Percentiles rank a stretch among this genome's conserved stretches.
phyloP scores from a whole-genome alignment of 2,329 filamentous ascomycete genomes.

The Escovopsis weberi region DNA sequence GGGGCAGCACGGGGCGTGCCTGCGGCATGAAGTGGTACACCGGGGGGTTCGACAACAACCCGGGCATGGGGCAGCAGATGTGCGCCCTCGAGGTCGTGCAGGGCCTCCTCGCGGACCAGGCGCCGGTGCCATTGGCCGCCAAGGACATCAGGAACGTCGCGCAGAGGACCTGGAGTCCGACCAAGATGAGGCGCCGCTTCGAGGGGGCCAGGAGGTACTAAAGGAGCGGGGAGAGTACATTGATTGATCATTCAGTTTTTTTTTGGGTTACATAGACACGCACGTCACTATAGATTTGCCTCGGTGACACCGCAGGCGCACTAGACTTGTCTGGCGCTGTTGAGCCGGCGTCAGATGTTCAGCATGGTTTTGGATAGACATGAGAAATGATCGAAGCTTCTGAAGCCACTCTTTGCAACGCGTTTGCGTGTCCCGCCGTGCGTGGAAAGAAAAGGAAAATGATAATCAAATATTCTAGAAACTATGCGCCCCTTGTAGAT shows the following conservation, averaged over 20 bases:
- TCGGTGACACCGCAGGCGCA: neutral
- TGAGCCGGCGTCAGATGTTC: neutral
- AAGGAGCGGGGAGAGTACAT: neutral
- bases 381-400: neutral
- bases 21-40: constrained; percentile 52
- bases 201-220: no score
- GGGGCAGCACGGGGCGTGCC: constrained; percentile 32
- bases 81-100: constrained; percentile 49
- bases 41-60: constrained; percentile 37
- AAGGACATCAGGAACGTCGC: constrained; percentile 33
- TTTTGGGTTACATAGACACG: neutral
- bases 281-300: no score
- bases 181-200: no score
- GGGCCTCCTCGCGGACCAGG: constrained; percentile 34
- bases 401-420: no score
- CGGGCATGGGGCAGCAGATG: constrained; percentile 50
- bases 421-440: no score
- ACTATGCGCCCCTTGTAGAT: neutral
- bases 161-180: constrained; percentile 10
- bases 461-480: neutral
- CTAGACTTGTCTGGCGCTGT: neutral
- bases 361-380: neutral
- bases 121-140: constrained; percentile 30
- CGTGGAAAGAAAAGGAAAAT: neutral
- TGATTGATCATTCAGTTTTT: neutral